Percentiles rank a stretch among this genome's conserved stretches.
Conservation (phyloP, 1,284 basidiomycete species). For the Agroathelia rolfsii region DNA sequence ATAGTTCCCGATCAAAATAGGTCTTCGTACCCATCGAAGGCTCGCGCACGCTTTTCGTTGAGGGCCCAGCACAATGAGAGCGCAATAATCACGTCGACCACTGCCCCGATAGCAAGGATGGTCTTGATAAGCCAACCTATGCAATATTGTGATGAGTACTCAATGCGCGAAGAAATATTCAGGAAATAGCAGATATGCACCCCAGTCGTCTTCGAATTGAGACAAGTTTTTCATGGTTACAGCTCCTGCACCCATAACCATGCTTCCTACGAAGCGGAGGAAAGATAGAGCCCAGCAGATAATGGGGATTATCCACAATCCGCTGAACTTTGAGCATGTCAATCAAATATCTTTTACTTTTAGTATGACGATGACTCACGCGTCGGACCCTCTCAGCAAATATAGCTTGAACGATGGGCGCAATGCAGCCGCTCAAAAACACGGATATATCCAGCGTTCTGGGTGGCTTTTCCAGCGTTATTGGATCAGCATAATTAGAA, state of each 20-base stretch:
- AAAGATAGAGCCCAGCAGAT: constrained; percentile 14
- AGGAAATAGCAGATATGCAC: too few relatives aligned
- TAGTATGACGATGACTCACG: background rate
- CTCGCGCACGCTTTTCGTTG: too few relatives aligned
- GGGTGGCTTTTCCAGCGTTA: background rate
- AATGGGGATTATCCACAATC: constrained; percentile 10
- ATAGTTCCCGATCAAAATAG: too few relatives aligned
- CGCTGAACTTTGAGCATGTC: constrained; percentile 1
- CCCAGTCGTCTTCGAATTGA: constrained; percentile 9
- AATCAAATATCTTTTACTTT: constrained; percentile 1
- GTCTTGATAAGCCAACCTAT: constrained; percentile 20
- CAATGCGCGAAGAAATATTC: too few relatives aligned
- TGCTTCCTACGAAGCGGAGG: constrained; percentile 13
- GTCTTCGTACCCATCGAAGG: too few relatives aligned
- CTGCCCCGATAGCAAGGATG: constrained; percentile 16
- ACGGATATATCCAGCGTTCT: constrained; percentile 1
- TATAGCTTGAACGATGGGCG: constrained; percentile 1
- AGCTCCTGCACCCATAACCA: constrained; percentile 12
- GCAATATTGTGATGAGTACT: too few relatives aligned
- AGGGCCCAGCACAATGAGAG: constrained; percentile 16
- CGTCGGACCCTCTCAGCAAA: constrained; percentile 1
- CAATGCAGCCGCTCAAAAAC: constrained; percentile 4
- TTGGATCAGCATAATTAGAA: constrained; percentile 1
- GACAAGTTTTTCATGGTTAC: constrained; percentile 8
- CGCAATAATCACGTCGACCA: constrained; percentile 19